phyloP scores from a whole-genome alignment of 2,329 filamentous ascomycete genomes.

The Cadophora malorum region DNA sequence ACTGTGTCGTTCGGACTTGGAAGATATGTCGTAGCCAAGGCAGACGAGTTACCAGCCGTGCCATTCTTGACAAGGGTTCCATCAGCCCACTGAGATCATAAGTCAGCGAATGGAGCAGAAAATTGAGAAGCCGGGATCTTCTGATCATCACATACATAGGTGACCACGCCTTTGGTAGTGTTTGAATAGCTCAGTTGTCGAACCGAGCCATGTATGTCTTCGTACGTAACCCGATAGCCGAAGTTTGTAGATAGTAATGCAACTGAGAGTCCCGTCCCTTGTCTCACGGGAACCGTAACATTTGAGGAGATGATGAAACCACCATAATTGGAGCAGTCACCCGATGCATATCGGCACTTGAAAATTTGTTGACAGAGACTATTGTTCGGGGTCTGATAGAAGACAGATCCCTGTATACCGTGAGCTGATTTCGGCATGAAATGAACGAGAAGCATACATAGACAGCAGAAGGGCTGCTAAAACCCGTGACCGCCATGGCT shows the following conservation, averaged over 20 bases:
- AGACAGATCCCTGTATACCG: not conserved
- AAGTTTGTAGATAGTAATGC: conserved; percentile 11
- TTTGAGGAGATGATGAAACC: conserved; percentile 13
- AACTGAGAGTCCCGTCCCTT: conserved; percentile 14
- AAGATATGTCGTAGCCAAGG: conserved; percentile 13
- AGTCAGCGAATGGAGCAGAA: not conserved
- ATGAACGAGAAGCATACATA: conserved; percentile 5
- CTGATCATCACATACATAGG: not conserved
- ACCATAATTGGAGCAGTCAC: conserved; percentile 12
- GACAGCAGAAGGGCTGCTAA: conserved; percentile 8
- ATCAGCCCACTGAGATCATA: not conserved
- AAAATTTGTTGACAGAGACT: conserved; percentile 13
- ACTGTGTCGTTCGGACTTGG: not conserved
- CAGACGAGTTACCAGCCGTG: not conserved
- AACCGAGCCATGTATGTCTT: conserved; percentile 15
- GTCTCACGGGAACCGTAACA: conserved; percentile 15
- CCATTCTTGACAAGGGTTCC: conserved; percentile 6
- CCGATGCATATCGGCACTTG: conserved; percentile 15
- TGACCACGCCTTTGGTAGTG: conserved; percentile 13
- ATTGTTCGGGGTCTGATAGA: conserved; percentile 8
- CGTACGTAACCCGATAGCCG: conserved; percentile 21
- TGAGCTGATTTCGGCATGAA: not conserved
- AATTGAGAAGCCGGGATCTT: not conserved
- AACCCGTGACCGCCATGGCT: conserved; percentile 5
- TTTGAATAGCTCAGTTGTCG: conserved; percentile 21